Evolutionary conservation across 139 green algal species (phyloP), one percentile per base, ranked within the genome.

Genomic region (Diplosphaera chodatii): DNA sequence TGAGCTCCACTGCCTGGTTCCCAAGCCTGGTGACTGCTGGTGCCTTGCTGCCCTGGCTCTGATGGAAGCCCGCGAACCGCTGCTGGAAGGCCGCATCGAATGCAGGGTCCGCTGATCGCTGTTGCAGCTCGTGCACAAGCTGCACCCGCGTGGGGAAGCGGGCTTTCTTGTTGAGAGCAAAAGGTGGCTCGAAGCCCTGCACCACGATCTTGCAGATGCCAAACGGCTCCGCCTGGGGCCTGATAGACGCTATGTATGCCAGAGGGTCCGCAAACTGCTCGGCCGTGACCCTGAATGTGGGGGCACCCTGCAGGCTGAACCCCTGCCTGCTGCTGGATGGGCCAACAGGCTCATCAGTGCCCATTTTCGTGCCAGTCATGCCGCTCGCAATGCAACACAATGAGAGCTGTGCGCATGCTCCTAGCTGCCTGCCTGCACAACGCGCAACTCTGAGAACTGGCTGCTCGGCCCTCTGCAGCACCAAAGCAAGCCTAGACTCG

Each of bases 121-220:
- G 48, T 73, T 93, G 85, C 65, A 97, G 83, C 79, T 96, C 80
- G 70, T 96, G 81, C 27, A 97, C 82, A 1, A 78, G 76, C 78
- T 96, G 92, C 25, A 93, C 72, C 0, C 85, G 80, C 6, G 88
- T 96, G 4, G 77, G 69, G 76, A 96, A 94, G 33, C 71, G 73
- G 32, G 91, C 85, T 30, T 15, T 59, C 15, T 69, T 74, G 81
- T 93, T 74, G 3, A 96, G 69, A 16, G 81, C 78, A 69, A 89
- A 95, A 0, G 80, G 83, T 15, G 85, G 82, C 16, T 77, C 66
- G 86, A 86, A 97, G 32, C 75, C 78, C 1, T 72, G 34, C 13
- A 25, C 27, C 31, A 40, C 32, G n/a, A 85, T 70, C 65, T 90
- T 87, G 68, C 82, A 90, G 20, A 96, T 87, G 27, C 92, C 92